A percentile compares a stretch with the other conserved stretches of the same genome.
These are phyloP conservation scores for Carex cristatella DNA, from an alignment of 176 grass and related monocot genomes.

Conservation along the genomic window DNA sequence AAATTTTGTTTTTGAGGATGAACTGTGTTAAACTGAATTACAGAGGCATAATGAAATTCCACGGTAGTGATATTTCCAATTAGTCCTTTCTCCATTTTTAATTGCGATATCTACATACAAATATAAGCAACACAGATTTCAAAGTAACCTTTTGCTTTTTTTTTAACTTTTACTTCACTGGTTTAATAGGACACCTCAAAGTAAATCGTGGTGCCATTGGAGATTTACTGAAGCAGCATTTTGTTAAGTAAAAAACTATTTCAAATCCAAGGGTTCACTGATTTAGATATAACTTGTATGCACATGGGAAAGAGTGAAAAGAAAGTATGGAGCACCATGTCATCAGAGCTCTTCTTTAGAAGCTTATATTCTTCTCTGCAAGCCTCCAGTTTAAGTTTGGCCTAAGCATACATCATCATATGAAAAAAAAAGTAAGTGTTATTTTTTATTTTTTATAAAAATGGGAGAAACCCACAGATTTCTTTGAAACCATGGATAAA, in stretches of 20 bases:
- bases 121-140: too few species aligned
- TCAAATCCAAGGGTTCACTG: neutral
- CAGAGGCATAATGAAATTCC: too few species aligned
- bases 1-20: neutral
- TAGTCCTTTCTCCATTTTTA: too few species aligned
- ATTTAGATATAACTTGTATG: neutral
- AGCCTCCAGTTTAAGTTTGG: conserved; percentile 40
- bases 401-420: conserved; percentile 24
- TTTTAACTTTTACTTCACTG: neutral
- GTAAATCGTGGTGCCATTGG: neutral
- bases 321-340: neutral
- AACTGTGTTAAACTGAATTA: too few species aligned
- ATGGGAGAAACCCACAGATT: too few species aligned
- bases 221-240: neutral
- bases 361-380: conserved; percentile 37
- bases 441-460: neutral
- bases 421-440: neutral
- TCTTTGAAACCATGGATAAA: too few species aligned
- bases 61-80: too few species aligned
- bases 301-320: neutral
- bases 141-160: neutral
- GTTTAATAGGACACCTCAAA: neutral
- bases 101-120: too few species aligned
- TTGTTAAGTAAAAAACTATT: neutral
- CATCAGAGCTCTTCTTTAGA: conserved; percentile 29